phyloP scores from a whole-genome alignment of 257 asterid species.

The Penstemon davidsonii region DNA sequence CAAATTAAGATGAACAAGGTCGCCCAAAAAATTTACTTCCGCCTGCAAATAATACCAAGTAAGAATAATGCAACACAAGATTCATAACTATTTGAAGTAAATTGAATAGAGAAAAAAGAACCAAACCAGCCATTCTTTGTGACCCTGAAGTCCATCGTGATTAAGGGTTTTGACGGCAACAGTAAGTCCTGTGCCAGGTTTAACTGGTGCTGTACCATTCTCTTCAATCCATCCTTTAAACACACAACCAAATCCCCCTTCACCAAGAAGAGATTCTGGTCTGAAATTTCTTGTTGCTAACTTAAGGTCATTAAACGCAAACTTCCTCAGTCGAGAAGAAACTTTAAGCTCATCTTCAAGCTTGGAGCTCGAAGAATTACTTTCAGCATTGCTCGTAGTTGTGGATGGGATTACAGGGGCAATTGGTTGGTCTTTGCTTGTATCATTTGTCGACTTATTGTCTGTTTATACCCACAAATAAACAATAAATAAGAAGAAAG shows the following conservation, averaged over 20 bases:
- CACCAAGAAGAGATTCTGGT: conserved; percentile 98
- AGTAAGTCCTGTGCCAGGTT: conserved; percentile 97
- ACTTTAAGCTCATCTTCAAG: conserved; percentile 86
- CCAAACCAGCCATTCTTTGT: conserved; percentile 99
- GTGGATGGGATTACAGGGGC: conserved; percentile 61
- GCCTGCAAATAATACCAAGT: conserved; percentile 56
- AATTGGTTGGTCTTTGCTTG: conserved; percentile 68
- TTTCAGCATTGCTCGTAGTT: conserved; percentile 69
- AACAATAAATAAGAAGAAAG: conserved; percentile 29
- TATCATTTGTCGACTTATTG: conserved; percentile 61
- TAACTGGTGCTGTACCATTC: conserved; percentile 98
- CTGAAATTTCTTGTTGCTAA: conserved; percentile 89
- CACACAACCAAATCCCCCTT: conserved; percentile 98
- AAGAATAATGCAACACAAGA: conserved; percentile 30
- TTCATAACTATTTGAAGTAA: conserved; percentile 12
- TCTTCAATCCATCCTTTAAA: conserved; percentile 99
- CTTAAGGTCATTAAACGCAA: conserved; percentile 82
- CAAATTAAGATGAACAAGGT: conserved; percentile 88
- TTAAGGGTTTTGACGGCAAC: conserved; percentile 96
- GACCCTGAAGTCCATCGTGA: conserved; percentile 99
- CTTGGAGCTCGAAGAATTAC: conserved; percentile 70
- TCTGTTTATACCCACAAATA: conserved; percentile 45
- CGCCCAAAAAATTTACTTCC: conserved; percentile 92
- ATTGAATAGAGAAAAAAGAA: conserved; percentile 30
- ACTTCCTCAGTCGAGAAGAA: conserved; percentile 83